Percentiles rank a stretch among this genome's conserved stretches.
These are phyloP conservation scores for Austroboletus eburneus DNA, from an alignment of 768 basidiomycete genomes.

Conservation along the genomic window DNA sequence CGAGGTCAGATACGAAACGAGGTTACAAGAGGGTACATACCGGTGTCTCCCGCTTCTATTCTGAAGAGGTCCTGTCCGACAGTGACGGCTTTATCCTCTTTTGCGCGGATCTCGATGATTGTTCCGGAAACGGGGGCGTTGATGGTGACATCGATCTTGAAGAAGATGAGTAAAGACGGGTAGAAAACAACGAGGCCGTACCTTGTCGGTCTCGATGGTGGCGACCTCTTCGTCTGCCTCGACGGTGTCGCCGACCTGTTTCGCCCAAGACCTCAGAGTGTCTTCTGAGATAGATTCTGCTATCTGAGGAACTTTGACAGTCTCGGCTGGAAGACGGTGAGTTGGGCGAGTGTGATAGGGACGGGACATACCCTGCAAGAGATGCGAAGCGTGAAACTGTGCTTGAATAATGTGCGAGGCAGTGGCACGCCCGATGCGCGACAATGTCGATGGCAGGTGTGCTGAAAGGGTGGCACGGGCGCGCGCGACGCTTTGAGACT, in stretches of 20 bases:
- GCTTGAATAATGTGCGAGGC: conserved; percentile 47
- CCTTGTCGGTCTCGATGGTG: conserved; percentile 99
- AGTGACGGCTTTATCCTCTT: conserved; percentile 90
- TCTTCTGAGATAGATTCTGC: conserved; percentile 98
- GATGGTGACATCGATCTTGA: conserved; percentile 93
- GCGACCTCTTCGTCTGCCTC: conserved; percentile 93
- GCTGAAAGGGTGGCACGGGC: conserved; percentile 47
- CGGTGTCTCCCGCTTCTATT: conserved; percentile 77
- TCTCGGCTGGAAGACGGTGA: conserved; percentile 61
- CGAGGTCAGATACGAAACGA: not conserved
- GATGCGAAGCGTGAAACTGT: conserved; percentile 65
- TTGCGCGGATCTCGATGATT: conserved; percentile 80
- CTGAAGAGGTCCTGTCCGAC: conserved; percentile 94
- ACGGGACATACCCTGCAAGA: conserved; percentile 58
- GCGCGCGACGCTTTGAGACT: conserved; percentile 66
- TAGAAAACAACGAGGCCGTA: conserved; percentile 21
- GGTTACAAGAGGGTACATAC: conserved; percentile 39
- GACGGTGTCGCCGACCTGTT: conserved; percentile 89
- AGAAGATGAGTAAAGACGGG: not conserved
- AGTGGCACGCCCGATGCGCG: conserved; percentile 51
- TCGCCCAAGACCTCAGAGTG: conserved; percentile 91
- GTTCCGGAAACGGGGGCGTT: conserved; percentile 88
- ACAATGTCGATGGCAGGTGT: conserved; percentile 31
- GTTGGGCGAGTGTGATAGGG: too few species aligned
- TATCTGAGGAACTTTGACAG: conserved; percentile 95